Conservation (phyloP, 768 basidiomycete genomes). For the Termitomyces sp. region DNA sequence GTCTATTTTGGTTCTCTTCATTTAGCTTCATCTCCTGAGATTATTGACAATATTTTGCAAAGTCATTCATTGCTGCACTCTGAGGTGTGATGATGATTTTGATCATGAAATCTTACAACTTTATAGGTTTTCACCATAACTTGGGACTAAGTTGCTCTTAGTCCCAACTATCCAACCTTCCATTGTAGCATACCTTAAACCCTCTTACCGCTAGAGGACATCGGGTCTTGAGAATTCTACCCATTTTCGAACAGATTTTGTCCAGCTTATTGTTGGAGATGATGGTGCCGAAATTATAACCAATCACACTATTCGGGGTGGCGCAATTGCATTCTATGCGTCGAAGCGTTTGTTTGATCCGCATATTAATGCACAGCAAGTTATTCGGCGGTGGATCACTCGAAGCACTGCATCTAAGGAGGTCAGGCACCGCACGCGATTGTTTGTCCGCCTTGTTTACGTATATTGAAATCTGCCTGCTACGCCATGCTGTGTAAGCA, state of each 20-base stretch:
- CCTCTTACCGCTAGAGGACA: too few species aligned
- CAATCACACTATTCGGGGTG: not conserved
- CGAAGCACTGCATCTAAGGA: conserved; percentile 1
- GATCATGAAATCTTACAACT: not conserved
- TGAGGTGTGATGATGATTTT: not conserved
- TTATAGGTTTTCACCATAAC: not conserved
- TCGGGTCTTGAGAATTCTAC: too few species aligned
- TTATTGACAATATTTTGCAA: not conserved
- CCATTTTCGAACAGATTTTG: too few species aligned
- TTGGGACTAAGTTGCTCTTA: not conserved
- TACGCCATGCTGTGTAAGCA: conserved; percentile 7
- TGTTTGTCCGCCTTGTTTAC: not conserved
- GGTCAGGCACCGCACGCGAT: not conserved
- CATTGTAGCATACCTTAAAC: too few species aligned
- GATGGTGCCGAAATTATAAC: not conserved
- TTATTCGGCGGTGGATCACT: not conserved
- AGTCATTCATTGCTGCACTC: not conserved
- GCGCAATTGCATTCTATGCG: not conserved
- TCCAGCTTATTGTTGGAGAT: not conserved
- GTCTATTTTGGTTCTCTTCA: not conserved
- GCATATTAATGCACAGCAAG: not conserved
- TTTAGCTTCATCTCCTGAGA: too few species aligned
- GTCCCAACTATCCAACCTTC: not conserved
- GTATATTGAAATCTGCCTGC: not conserved
- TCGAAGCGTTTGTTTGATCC: not conserved